Evolutionary conservation across 2,329 filamentous ascomycete genomes (phyloP).

Genomic region (Penicillium sp.): DNA sequence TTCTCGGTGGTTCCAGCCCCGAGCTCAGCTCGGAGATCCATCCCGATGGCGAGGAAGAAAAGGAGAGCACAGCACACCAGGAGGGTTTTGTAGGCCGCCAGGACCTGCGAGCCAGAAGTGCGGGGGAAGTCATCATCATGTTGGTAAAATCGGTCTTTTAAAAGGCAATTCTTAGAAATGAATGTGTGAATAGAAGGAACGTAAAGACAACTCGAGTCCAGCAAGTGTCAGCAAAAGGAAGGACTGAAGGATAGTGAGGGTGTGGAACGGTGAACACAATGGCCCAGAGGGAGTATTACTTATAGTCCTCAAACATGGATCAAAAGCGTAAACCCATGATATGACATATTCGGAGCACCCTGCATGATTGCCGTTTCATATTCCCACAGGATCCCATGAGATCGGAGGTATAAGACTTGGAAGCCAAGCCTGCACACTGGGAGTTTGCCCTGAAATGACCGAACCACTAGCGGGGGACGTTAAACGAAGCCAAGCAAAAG

Average conservation of each 20-base stretch:
- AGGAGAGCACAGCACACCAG: neutral
- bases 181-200: constrained; percentile 3
- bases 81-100: neutral
- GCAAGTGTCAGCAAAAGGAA: constrained; percentile 9
- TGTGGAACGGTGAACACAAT: neutral
- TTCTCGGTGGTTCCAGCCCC: neutral
- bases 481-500: constrained; percentile 2
- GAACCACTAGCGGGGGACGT: constrained; percentile 2
- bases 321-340: neutral
- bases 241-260: neutral
- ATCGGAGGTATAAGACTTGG: constrained; percentile 1
- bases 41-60: constrained; percentile 6
- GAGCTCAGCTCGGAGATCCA: neutral
- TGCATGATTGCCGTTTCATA: constrained; percentile 1
- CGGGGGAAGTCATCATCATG: neutral
- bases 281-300: neutral
- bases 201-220: constrained; percentile 11
- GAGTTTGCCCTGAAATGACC: neutral
- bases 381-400: neutral
- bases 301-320: neutral
- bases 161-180: constrained; percentile 5
- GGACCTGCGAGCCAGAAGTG: neutral
- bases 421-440: neutral
- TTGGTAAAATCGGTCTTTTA: neutral
- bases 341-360: neutral